phyloP scores from a whole-genome alignment of 768 basidiomycete genomes.

The Crepidotus variabilis region DNA sequence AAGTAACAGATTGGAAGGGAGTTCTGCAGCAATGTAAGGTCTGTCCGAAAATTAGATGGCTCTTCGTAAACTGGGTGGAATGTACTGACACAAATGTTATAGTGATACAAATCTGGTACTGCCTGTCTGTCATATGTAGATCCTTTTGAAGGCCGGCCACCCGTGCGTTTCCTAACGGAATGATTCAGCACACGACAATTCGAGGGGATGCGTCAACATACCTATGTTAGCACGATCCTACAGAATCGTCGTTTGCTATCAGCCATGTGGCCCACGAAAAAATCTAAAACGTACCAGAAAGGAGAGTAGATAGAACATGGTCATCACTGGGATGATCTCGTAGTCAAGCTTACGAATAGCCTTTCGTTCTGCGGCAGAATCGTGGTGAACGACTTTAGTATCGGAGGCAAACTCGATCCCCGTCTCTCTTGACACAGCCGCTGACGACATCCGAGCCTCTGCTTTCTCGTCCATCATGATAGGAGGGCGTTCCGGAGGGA shows the following conservation, averaged over 20 bases:
- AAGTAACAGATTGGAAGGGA: constrained; percentile 46
- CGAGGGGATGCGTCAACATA: constrained; percentile 1
- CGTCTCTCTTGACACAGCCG: too few relatives aligned
- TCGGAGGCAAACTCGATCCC: background rate
- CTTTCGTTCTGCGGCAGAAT: constrained; percentile 9
- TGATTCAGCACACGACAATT: background rate
- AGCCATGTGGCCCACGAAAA: background rate
- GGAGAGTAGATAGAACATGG: constrained; percentile 30
- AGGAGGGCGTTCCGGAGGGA: too few relatives aligned
- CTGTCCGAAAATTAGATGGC: constrained; percentile 7
- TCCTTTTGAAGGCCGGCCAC: constrained; percentile 45
- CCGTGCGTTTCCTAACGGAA: constrained; percentile 36
- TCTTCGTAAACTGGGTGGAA: background rate
- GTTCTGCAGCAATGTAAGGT: constrained; percentile 42
- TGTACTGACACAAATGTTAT: constrained; percentile 24
- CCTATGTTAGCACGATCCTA: constrained; percentile 34
- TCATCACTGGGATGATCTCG: constrained; percentile 27
- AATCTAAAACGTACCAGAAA: constrained; percentile 23
- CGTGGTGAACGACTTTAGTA: background rate
- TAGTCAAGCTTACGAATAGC: constrained; percentile 22
- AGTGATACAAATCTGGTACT: constrained; percentile 33
- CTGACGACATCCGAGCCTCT: too few relatives aligned
- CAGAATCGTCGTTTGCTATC: background rate
- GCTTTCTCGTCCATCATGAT: too few relatives aligned
- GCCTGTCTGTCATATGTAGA: constrained; percentile 32